A percentile compares a stretch with the other conserved stretches of the same genome.
phyloP scores from a whole-genome alignment of 2,329 filamentous ascomycete species.

The Coniochaeta prunicola region DNA sequence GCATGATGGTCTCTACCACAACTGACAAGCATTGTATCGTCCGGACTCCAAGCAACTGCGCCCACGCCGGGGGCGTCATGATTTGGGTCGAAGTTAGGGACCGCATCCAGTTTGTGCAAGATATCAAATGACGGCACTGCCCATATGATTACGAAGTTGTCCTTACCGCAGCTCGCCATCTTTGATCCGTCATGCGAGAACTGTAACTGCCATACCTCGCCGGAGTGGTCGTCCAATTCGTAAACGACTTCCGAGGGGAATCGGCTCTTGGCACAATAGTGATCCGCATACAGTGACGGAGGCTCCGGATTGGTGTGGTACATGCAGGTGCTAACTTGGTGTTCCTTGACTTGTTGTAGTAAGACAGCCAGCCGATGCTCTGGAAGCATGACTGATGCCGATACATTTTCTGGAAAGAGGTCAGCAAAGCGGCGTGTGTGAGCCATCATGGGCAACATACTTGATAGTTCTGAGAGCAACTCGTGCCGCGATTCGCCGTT shows the following conservation, averaged over 20 bases:
- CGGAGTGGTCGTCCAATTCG: constrained; percentile 64
- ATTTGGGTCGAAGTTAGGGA: neutral
- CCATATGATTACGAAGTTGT: constrained; percentile 73
- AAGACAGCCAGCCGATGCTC: constrained; percentile 79
- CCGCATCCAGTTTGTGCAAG: constrained; percentile 51
- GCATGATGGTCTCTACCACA: constrained; percentile 71
- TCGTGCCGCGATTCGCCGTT: constrained; percentile 64
- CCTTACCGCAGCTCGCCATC: constrained; percentile 75
- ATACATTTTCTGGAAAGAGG: constrained; percentile 64
- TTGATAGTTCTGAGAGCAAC: constrained; percentile 76
- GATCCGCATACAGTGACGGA: constrained; percentile 84
- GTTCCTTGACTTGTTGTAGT: constrained; percentile 74
- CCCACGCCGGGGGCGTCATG: constrained; percentile 63
- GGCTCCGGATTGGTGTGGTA: constrained; percentile 78
- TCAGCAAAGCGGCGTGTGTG: neutral
- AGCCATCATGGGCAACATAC: constrained; percentile 40
- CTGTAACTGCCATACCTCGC: constrained; percentile 86
- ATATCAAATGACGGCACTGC: constrained; percentile 65
- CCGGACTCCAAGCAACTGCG: constrained; percentile 85
- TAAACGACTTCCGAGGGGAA: constrained; percentile 69
- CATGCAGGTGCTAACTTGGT: constrained; percentile 74
- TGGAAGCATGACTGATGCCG: constrained; percentile 93
- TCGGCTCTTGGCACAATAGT: constrained; percentile 69
- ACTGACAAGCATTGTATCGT: constrained; percentile 78
- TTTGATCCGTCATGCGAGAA: constrained; percentile 84